Conservation (phyloP, 2,329 filamentous ascomycete species). For the Neofusicoccum umdonicola region DNA sequence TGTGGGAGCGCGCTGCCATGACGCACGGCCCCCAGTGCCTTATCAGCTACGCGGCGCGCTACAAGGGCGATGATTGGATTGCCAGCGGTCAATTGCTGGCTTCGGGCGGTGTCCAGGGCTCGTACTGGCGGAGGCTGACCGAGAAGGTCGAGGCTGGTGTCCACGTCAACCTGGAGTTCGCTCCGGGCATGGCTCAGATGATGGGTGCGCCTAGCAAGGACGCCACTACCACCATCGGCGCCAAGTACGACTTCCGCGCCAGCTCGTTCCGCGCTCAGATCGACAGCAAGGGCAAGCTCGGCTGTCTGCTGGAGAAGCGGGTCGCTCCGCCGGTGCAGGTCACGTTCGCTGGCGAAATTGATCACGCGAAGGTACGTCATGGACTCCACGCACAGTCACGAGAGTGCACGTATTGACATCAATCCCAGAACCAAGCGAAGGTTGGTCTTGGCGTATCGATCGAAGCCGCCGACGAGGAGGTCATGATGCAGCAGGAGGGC, state of each 20-base stretch:
- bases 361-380: conserved; percentile 82
- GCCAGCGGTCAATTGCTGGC: conserved; percentile 86
- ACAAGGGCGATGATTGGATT: conserved; percentile 91
- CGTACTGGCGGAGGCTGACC: conserved; percentile 89
- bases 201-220: conserved; percentile 76
- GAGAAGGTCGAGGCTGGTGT: conserved; percentile 96
- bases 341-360: conserved; percentile 94
- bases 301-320: conserved; percentile 90
- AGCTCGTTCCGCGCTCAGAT: conserved; percentile 94
- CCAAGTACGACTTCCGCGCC: conserved; percentile 97
- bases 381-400: background rate
- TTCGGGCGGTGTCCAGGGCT: conserved; percentile 82
- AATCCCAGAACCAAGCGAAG: conserved; percentile 80
- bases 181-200: conserved; percentile 64
- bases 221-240: conserved; percentile 84
- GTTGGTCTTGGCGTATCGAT: conserved; percentile 85
- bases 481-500: conserved; percentile 41
- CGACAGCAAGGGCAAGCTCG: conserved; percentile 91
- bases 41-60: conserved; percentile 85
- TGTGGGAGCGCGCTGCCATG: conserved; percentile 86
- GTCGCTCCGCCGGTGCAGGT: conserved; percentile 89
- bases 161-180: conserved; percentile 86
- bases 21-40: conserved; percentile 87
- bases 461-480: conserved; percentile 40
- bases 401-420: background rate